A percentile compares a stretch with the other conserved stretches of the same genome.
phyloP scores from a whole-genome alignment of 257 asterid genomes.

The Solanum medicagineum region DNA sequence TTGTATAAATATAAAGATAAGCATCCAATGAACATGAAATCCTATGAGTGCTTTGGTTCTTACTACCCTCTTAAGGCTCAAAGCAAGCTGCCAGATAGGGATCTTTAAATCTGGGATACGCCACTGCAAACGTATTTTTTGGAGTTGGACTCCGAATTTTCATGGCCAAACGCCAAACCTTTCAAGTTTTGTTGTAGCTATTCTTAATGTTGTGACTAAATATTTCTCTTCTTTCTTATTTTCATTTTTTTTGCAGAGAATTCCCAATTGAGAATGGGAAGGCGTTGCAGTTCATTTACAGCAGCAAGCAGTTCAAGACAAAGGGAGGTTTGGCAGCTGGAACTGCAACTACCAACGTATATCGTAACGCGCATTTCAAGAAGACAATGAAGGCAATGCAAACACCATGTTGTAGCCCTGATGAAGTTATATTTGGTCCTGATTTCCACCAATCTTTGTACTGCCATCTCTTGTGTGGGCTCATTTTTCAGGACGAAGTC shows the following conservation, averaged over 20 bases:
- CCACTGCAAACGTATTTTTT: too few relatives aligned
- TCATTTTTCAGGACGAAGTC: slow-evolving; percentile 50
- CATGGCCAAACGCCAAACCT: too few relatives aligned
- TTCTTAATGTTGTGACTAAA: neutral
- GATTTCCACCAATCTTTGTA: slow-evolving; percentile 79
- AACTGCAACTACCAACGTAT: slow-evolving; percentile 89
- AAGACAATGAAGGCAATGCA: slow-evolving; percentile 77
- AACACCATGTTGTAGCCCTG: slow-evolving; percentile 83
- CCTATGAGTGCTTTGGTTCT: too few relatives aligned
- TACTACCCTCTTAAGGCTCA: too few relatives aligned
- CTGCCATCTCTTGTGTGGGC: slow-evolving; percentile 85
- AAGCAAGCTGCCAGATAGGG: too few relatives aligned
- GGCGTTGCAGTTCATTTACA: slow-evolving; percentile 78
- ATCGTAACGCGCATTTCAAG: slow-evolving; percentile 55
- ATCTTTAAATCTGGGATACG: too few relatives aligned
- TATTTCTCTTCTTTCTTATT: neutral
- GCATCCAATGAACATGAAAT: too few relatives aligned
- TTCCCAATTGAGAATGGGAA: slow-evolving; percentile 63
- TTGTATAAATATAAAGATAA: too few relatives aligned
- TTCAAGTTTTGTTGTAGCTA: neutral
- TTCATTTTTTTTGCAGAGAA: slow-evolving; percentile 36
- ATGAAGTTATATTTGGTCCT: slow-evolving; percentile 88
- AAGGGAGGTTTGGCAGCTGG: slow-evolving; percentile 95
- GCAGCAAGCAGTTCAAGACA: slow-evolving; percentile 86
- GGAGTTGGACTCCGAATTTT: too few relatives aligned